Evolutionary conservation across 495 filamentous ascomycete species (phyloP), one percentile per base, ranked within the genome.

Genomic region (Lophiostoma macrostomum): DNA sequence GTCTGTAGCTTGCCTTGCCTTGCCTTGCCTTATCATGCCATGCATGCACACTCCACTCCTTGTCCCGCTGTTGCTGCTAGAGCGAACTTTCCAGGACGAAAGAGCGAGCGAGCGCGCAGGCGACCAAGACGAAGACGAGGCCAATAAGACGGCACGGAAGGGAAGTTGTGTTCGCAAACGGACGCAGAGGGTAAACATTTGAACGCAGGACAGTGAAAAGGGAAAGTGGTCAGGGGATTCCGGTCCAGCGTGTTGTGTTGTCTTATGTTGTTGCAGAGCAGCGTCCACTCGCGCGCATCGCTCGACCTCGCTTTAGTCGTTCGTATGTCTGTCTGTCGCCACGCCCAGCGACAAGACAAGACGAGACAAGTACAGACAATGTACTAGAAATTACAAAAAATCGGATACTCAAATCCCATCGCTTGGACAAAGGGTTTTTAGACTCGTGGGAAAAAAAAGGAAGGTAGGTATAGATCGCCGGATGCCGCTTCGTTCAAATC

Each of bases 211-310:
- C n/a, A n/a, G n/a, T n/a, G n/a, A n/a, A n/a, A 13, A 36, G 32
- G 12, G 29, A 13, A 14, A 14, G 32, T 36, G 32, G 3, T 13
- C 19, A 36, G n/a, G 32, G 7, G 29, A 32, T 13, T 4, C 29
- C 7, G 29, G 7, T 32, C 29, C 8, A 32, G n/a, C 20, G 34
- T 37, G 36, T n/a, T 5, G 14, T 39, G 36, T 7, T 39, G 36
- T 39, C 8, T 39, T n/a, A 25, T 43, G 40, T 25, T 27, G 20
- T 24, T 45, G 42, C 42, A 45, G 24, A 45, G 42, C 42, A 45
- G 42, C 42, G 42, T 45, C 42, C 42, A 30, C 29, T 35, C 31
- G 31, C 44, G 44, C 19, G 25, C 42, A 43, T 43, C 24, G 23
- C 14, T 48, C 31, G 29, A 19, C 16, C 14, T 6, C n/a, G n/a